Evolutionary conservation across 1,139 yeast genomes (phyloP).

Genomic region (Pichia sorboxylosa): DNA sequence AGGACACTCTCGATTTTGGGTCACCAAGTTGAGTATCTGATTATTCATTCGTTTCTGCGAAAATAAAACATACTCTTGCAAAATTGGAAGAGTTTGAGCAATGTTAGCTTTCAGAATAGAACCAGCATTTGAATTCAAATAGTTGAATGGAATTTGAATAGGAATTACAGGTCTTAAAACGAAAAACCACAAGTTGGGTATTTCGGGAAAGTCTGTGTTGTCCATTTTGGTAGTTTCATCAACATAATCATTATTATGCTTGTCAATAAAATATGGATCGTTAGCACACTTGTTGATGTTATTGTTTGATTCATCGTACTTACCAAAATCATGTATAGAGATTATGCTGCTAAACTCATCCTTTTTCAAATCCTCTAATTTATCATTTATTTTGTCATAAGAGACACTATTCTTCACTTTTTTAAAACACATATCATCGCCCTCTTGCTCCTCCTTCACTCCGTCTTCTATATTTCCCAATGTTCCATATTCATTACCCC

Average conservation of each 20-base stretch:
- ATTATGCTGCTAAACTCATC: too few species aligned
- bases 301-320: slow-evolving; percentile 9
- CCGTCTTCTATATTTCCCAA: neutral
- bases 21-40: slow-evolving; percentile 4
- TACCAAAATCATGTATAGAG: slow-evolving; percentile 10
- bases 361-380: too few species aligned
- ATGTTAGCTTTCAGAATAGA: slow-evolving; percentile 13
- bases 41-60: slow-evolving; percentile 13
- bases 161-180: slow-evolving; percentile 51
- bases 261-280: too few species aligned
- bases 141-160: slow-evolving; percentile 43
- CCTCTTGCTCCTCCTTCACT: neutral
- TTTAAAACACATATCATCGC: too few species aligned
- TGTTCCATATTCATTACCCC: too few species aligned
- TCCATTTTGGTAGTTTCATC: neutral
- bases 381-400: neutral
- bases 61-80: slow-evolving; percentile 21
- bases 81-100: slow-evolving; percentile 17
- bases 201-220: slow-evolving; percentile 11
- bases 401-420: neutral
- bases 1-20: slow-evolving; percentile 16
- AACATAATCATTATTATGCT: neutral
- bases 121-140: slow-evolving; percentile 28
- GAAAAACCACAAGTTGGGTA: slow-evolving; percentile 48
- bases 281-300: too few species aligned